These are phyloP conservation scores for Croton laevigatus DNA, from an alignment of 441 rosid genomes.

Conservation along the genomic window DNA sequence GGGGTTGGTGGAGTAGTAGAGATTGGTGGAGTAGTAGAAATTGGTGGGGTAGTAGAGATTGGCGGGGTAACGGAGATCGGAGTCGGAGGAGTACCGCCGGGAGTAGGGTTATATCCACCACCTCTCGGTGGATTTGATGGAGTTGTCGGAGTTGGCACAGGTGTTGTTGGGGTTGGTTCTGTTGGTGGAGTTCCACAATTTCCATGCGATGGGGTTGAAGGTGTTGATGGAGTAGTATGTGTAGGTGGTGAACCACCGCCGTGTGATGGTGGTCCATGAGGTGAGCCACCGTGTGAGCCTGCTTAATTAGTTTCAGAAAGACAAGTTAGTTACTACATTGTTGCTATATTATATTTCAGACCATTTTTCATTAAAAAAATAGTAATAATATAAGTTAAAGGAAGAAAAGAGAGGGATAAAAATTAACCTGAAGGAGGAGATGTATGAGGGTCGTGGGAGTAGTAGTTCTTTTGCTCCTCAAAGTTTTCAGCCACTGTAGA, in stretches of 20 bases:
- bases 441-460: conserved; percentile 25
- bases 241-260: conserved; percentile 15
- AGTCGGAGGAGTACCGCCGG: conserved; percentile 22
- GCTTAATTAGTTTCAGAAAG: neutral
- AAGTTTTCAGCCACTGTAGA: conserved; percentile 12
- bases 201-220: conserved; percentile 8
- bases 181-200: neutral
- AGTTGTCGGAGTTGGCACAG: conserved; percentile 19
- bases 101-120: conserved; percentile 21
- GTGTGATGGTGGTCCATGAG: conserved; percentile 27
- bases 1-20: conserved; percentile 19
- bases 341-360: neutral
- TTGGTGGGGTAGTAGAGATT: conserved; percentile 23
- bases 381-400: neutral
- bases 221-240: conserved; percentile 12
- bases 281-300: conserved; percentile 23
- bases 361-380: too few relatives aligned
- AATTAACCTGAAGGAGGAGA: conserved; percentile 22
- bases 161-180: neutral
- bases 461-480: conserved; percentile 27
- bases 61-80: conserved; percentile 23
- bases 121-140: conserved; percentile 28
- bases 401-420: neutral
- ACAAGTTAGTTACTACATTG: neutral
- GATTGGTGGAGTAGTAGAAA: conserved; percentile 19